Base-by-base conservation (phyloP, 1,284 basidiomycete species). In the Puccinia polysora region DNA sequence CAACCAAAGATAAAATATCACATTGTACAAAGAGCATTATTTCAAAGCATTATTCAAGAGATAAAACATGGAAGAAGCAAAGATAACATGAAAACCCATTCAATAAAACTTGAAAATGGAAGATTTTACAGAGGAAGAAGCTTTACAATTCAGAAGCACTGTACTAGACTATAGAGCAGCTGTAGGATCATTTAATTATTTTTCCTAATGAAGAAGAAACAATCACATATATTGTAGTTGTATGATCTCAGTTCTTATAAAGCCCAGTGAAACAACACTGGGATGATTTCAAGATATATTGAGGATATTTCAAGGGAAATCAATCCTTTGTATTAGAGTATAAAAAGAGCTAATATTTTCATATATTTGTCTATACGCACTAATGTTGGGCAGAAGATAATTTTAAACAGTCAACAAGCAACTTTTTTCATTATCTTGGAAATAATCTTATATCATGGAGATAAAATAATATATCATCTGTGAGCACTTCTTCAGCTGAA, bases 311-410 rank as follows among this genome's bases (percentile, higher is more conserved):
- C 18, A 59, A 59, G 38, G 32, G 28, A 38, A 59, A 12, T 34
- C 18, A 59, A 38, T 18, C n/a, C 14, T 34, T 32, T 15, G 56
- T 28, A 36, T n/a, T n/a, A n/a, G n/a, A 30, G 2, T 59, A 59
- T 38, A 15, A 12, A 3, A 30, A 59, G 2, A 59, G 2, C 14
- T n/a, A 18, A 18, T 15, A 38, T 8, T 18, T 10, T n/a, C 10
- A 30, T 4, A 4, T 59, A 15, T 34, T 12, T 18, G 56, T 15
- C n/a, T 59, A 34, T 23, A 14, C 32, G 38, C 30, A 59, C 23
- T 59, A 28, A 59, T n/a, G 56, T 18, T 59, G 56, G 25, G 56
- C 56, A 34, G 56, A 59, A 36, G 32, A 38, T 30, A n/a, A n/a
- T n/a, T n/a, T n/a, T n/a, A n/a, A n/a, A n/a, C n/a, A n/a, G n/a